Conservation (phyloP, 192 early-diverging fungal species). For the Lunasporangiospora selenospora region DNA sequence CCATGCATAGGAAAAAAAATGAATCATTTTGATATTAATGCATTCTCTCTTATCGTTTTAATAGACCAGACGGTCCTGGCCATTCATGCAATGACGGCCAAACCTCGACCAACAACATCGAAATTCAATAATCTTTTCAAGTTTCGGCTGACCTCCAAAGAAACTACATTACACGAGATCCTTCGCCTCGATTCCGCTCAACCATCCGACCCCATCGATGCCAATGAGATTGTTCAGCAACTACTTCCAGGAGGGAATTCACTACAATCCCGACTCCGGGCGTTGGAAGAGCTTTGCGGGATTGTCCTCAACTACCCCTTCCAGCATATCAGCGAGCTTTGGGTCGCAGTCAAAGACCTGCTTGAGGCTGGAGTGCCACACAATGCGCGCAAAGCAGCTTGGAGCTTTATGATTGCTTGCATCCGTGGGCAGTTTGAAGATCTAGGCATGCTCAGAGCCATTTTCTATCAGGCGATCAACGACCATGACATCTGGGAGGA, state of each 20-base stretch:
- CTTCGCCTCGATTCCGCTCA: conserved; percentile 41
- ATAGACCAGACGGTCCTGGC: no score
- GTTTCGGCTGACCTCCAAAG: conserved; percentile 28
- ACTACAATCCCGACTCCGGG: conserved; percentile 50
- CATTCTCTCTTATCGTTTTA: no score
- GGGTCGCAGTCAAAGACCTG: conserved; percentile 56
- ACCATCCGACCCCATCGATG: conserved; percentile 54
- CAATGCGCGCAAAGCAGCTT: conserved; percentile 58
- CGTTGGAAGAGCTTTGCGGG: conserved; percentile 53
- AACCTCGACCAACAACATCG: conserved; percentile 23
- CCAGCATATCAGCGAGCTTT: conserved; percentile 59
- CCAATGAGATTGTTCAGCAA: conserved; percentile 54
- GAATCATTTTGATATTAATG: no score
- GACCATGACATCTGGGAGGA: conserved; percentile 58
- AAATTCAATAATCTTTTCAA: conserved; percentile 46
- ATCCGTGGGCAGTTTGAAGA: conserved; percentile 62
- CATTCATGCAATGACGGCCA: conserved; percentile 21
- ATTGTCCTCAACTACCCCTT: conserved; percentile 60
- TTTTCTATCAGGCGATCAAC: conserved; percentile 61
- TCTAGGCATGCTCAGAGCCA: conserved; percentile 59
- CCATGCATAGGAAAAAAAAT: no score
- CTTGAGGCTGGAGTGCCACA: conserved; percentile 50
- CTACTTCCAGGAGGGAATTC: conserved; percentile 48
- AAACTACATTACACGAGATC: conserved; percentile 27
- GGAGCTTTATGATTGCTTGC: conserved; percentile 67